phyloP scores from a whole-genome alignment of 208 protist species.

The Balamuthia mandrillaris region DNA sequence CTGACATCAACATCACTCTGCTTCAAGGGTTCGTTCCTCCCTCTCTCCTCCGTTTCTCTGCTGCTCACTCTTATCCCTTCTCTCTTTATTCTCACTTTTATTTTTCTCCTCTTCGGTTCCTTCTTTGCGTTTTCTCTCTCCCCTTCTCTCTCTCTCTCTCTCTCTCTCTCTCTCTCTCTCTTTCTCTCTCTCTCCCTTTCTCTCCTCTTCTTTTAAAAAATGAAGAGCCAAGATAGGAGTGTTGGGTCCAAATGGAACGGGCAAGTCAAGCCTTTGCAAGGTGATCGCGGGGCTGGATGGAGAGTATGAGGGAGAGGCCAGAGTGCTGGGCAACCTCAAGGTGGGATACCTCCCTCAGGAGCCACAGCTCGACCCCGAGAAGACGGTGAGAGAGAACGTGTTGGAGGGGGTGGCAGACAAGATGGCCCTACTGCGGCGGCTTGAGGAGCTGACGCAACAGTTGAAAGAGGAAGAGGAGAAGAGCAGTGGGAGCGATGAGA shows the following conservation, averaged over 20 bases:
- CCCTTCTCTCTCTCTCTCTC: no score
- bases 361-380: conserved; percentile 45
- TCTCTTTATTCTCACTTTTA: no score
- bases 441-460: background rate
- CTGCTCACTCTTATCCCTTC: no score
- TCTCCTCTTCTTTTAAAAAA: no score
- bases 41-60: background rate
- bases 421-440: conserved; percentile 3
- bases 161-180: no score
- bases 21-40: background rate
- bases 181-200: no score
- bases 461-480: background rate
- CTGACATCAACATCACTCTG: background rate
- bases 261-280: conserved; percentile 58
- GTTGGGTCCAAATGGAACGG: conserved; percentile 44
- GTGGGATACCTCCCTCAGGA: conserved; percentile 50
- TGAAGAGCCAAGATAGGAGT: conserved; percentile 54
- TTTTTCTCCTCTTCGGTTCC: no score
- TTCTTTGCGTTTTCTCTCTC: no score
- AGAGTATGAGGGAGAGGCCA: conserved; percentile 50
- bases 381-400: conserved; percentile 52
- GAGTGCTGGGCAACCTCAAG: background rate
- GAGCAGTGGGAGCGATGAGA: background rate
- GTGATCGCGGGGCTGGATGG: conserved; percentile 49
- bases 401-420: conserved; percentile 45